Conservation (phyloP, 495 filamentous ascomycete genomes). For the Neurospora sp. region DNA sequence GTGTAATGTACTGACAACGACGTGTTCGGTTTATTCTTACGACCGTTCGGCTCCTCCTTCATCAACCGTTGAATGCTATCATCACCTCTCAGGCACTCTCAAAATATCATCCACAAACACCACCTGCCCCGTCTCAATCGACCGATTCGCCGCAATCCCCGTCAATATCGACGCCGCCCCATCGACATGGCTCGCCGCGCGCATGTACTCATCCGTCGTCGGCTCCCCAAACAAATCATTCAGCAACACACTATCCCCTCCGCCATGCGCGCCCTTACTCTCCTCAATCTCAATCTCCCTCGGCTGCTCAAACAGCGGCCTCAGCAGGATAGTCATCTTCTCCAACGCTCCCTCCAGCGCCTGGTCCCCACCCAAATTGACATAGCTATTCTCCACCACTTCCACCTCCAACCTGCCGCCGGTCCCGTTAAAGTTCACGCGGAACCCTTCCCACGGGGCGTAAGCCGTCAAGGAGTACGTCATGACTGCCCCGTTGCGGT, state of each 20-base stretch:
- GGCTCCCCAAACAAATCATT: conserved; percentile 37
- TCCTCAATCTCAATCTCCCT: conserved; percentile 32
- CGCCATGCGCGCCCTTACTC: conserved; percentile 32
- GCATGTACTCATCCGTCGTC: conserved; percentile 31
- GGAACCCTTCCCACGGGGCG: conserved; percentile 40
- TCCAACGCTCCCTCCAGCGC: conserved; percentile 34
- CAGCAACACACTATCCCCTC: conserved; percentile 35
- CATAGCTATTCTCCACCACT: conserved; percentile 41
- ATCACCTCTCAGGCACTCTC: conserved; percentile 14
- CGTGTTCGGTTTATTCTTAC: too few relatives aligned
- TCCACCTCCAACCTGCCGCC: conserved; percentile 36
- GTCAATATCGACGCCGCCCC: conserved; percentile 47
- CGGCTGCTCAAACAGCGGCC: conserved; percentile 36
- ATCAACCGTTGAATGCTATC: too few relatives aligned
- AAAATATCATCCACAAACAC: conserved; percentile 36
- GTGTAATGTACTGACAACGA: too few relatives aligned
- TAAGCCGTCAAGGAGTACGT: conserved; percentile 40
- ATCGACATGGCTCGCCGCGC: conserved; percentile 40
- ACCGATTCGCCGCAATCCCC: conserved; percentile 47
- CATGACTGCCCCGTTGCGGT: conserved; percentile 41
- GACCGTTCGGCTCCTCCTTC: too few relatives aligned
- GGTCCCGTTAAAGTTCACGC: conserved; percentile 37
- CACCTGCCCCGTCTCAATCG: conserved; percentile 43
- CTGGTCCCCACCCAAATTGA: conserved; percentile 38
- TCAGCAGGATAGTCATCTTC: conserved; percentile 24